Conservation (phyloP, 2,329 filamentous ascomycete genomes). For the Cladobotryum protrusum region DNA sequence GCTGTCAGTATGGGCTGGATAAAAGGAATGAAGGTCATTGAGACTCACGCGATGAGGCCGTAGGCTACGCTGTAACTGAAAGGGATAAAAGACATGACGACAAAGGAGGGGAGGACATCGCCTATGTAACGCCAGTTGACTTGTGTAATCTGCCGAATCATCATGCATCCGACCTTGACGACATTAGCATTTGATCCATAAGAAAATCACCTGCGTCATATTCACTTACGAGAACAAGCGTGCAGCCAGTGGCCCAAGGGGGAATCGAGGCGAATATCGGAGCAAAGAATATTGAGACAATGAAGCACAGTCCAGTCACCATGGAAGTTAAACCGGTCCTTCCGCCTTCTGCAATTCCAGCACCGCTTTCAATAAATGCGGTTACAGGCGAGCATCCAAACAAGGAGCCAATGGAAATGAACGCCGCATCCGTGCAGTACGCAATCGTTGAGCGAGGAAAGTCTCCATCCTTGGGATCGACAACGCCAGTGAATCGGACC, state of each 20-base stretch:
- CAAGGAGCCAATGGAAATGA: conserved; percentile 64
- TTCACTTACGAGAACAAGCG: conserved; percentile 55
- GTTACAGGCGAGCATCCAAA: conserved; percentile 67
- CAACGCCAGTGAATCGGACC: conserved; percentile 65
- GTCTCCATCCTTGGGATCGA: conserved; percentile 62
- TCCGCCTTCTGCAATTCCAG: conserved; percentile 69
- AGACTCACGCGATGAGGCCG: conserved; percentile 61
- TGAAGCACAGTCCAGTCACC: conserved; percentile 61
- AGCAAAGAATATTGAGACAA: conserved; percentile 67
- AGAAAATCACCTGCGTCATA: accelerated
- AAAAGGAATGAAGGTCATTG: neutral
- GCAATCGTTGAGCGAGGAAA: conserved; percentile 81
- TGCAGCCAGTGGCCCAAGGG: conserved; percentile 71
- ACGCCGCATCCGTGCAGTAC: conserved; percentile 64
- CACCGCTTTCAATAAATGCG: conserved; percentile 68
- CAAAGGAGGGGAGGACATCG: conserved; percentile 68
- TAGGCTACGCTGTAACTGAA: conserved; percentile 76
- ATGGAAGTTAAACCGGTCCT: conserved; percentile 68
- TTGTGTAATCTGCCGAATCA: conserved; percentile 67
- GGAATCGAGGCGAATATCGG: conserved; percentile 72
- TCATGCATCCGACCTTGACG: conserved; percentile 62
- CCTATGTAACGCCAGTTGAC: conserved; percentile 75
- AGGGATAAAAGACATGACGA: conserved; percentile 69
- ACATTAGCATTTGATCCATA: neutral
- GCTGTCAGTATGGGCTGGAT: conserved; percentile 6